Evolutionary conservation across 768 basidiomycete species (phyloP).

Genomic region (Lepiota brunneoincarnata): DNA sequence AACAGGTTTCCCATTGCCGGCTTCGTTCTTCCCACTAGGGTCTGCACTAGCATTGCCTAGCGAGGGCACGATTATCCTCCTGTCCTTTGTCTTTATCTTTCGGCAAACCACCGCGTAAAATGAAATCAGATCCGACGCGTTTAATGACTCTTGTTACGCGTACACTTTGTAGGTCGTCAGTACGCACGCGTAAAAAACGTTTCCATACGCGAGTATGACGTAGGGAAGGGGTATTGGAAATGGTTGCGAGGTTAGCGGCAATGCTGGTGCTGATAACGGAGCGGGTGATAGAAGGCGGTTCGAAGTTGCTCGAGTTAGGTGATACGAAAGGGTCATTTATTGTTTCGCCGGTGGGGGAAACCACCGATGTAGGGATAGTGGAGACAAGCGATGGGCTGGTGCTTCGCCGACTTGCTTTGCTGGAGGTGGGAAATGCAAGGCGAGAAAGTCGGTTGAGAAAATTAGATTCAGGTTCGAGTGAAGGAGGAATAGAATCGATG

Average conservation of each 20-base stretch:
- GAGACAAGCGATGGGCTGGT: conserved; percentile 32
- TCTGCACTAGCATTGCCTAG: conserved; percentile 12
- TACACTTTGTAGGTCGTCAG: conserved; percentile 85
- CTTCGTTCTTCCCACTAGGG: not conserved
- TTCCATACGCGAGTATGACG: conserved; percentile 75
- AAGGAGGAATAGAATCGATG: conserved; percentile 47
- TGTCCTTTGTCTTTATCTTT: conserved; percentile 22
- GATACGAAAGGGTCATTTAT: conserved; percentile 58
- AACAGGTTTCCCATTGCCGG: not conserved
- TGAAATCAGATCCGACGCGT: conserved; percentile 81
- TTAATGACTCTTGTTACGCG: conserved; percentile 87
- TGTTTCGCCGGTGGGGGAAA: conserved; percentile 56
- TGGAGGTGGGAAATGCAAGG: conserved; percentile 68
- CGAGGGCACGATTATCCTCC: conserved; percentile 23
- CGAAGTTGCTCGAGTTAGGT: conserved; percentile 30
- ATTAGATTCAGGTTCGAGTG: conserved; percentile 75
- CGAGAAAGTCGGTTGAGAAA: conserved; percentile 87
- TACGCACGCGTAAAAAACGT: conserved; percentile 80
- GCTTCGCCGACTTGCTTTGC: conserved; percentile 42
- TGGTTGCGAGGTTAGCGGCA: conserved; percentile 75
- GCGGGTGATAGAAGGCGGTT: conserved; percentile 24
- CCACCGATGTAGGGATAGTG: conserved; percentile 40
- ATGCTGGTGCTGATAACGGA: conserved; percentile 63
- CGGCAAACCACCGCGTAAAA: conserved; percentile 50
- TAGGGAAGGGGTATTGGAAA: conserved; percentile 65